Conservation (phyloP, 2,329 filamentous ascomycete genomes). For the Metarhizium guizhouense region DNA sequence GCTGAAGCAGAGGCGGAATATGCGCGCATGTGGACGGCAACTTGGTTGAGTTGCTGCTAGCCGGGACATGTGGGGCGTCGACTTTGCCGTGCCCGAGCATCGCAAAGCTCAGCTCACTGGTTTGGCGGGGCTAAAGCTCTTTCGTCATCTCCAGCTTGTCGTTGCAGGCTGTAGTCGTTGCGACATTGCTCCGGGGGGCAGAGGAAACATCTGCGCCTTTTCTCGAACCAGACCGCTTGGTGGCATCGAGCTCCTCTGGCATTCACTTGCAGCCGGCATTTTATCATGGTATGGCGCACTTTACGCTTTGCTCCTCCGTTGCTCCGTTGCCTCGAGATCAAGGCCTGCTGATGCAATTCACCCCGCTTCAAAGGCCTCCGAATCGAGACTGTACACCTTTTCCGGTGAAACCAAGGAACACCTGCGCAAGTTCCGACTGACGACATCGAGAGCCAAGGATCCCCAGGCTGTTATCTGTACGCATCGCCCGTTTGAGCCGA, state of each 20-base stretch:
- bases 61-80: not conserved
- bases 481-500: constrained; percentile 10
- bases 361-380: constrained; percentile 42
- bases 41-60: not conserved
- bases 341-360: not conserved
- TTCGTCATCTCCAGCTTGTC: not conserved
- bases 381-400: constrained; percentile 87
- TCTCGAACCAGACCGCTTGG: not conserved
- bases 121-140: too few relatives aligned
- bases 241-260: not conserved
- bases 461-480: constrained; percentile 90
- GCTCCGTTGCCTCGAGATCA: not conserved
- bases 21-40: not conserved
- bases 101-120: too few relatives aligned
- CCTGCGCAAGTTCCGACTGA: constrained; percentile 87
- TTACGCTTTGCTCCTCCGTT: not conserved
- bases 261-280: not conserved
- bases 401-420: constrained; percentile 82
- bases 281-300: not conserved
- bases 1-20: not conserved
- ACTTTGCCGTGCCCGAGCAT: not conserved
- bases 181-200: not conserved
- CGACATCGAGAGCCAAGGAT: constrained; percentile 76
- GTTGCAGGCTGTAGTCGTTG: not conserved
- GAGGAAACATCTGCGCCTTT: not conserved